phyloP scores from a whole-genome alignment of 2,329 filamentous ascomycete genomes.

The Stagonosporopsis cucurbitacearum region DNA sequence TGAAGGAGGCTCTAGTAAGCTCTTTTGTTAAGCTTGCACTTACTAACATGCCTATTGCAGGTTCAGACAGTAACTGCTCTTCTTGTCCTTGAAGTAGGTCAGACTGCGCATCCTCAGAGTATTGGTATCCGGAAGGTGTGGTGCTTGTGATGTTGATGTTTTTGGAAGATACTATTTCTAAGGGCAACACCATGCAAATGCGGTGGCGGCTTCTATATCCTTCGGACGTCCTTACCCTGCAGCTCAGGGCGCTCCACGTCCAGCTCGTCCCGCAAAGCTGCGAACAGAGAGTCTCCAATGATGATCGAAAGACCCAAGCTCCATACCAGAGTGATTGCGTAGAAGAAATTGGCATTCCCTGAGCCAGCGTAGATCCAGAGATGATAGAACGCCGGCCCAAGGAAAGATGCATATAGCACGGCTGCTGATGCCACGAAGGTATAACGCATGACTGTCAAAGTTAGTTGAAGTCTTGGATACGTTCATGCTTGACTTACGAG shows the following conservation, averaged over 20 bases:
- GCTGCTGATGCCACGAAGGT: slow-evolving; percentile 84
- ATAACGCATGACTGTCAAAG: slow-evolving; percentile 78
- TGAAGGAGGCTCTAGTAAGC: slow-evolving; percentile 4
- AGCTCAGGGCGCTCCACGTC: slow-evolving; percentile 90
- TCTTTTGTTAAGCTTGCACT: slow-evolving; percentile 6
- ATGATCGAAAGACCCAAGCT: slow-evolving; percentile 86
- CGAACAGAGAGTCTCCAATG: slow-evolving; percentile 86
- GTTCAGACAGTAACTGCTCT: not conserved
- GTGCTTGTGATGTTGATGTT: not conserved
- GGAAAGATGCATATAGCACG: slow-evolving; percentile 83
- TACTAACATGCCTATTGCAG: not conserved
- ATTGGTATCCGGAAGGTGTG: not conserved
- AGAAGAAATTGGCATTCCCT: slow-evolving; percentile 99
- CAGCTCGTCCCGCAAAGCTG: slow-evolving; percentile 89
- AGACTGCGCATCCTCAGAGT: not conserved
- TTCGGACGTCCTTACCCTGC: slow-evolving; percentile 83
- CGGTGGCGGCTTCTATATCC: slow-evolving; percentile 63
- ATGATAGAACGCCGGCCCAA: slow-evolving; percentile 95
- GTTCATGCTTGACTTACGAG: slow-evolving; percentile 61
- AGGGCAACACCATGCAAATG: not conserved
- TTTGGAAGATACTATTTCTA: not conserved
- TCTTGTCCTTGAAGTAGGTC: not conserved
- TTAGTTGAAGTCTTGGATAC: slow-evolving; percentile 10
- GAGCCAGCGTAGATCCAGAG: slow-evolving; percentile 98
- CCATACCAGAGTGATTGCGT: slow-evolving; percentile 99